phyloP scores from a whole-genome alignment of 169 alveolate genomes.

The Plasmodium ovale region DNA sequence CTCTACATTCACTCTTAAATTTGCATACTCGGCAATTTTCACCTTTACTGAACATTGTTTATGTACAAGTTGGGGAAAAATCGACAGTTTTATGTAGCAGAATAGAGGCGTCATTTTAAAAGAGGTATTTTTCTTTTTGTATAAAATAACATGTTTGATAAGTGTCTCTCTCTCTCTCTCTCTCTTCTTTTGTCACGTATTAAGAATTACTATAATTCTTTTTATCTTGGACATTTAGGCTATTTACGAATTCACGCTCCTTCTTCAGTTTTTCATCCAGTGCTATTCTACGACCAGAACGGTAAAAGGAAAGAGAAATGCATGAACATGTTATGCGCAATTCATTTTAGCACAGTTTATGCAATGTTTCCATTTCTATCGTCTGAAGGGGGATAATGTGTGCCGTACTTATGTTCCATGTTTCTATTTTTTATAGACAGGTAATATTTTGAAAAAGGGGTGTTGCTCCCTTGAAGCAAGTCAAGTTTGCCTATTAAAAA shows the following conservation, averaged over 20 bases:
- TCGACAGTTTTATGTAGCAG: too few species aligned
- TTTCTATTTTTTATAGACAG: conserved; percentile 14
- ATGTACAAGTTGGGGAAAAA: background rate
- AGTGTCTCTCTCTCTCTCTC: too few species aligned
- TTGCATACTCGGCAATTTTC: conserved; percentile 27
- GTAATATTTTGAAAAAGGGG: conserved; percentile 58
- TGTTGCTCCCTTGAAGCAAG: conserved; percentile 47
- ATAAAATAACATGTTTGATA: background rate
- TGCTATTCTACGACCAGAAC: background rate
- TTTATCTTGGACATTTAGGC: conserved; percentile 10
- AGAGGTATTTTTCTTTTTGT: background rate
- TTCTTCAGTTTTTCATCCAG: conserved; percentile 16
- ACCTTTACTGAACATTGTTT: conserved; percentile 15
- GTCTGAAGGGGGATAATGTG: background rate
- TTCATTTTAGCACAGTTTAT: background rate
- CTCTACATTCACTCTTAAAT: conserved; percentile 19
- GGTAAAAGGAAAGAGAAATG: conserved; percentile 4
- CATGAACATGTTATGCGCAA: background rate
- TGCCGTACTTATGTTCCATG: background rate
- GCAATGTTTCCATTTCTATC: background rate
- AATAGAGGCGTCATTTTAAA: too few species aligned
- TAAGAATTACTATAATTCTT: conserved; percentile 28
- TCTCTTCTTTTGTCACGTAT: background rate
- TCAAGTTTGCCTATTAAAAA: conserved; percentile 35
- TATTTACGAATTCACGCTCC: conserved; percentile 29